phyloP scores from a whole-genome alignment of 2,329 filamentous ascomycete genomes.

The Blastomyces silverae region DNA sequence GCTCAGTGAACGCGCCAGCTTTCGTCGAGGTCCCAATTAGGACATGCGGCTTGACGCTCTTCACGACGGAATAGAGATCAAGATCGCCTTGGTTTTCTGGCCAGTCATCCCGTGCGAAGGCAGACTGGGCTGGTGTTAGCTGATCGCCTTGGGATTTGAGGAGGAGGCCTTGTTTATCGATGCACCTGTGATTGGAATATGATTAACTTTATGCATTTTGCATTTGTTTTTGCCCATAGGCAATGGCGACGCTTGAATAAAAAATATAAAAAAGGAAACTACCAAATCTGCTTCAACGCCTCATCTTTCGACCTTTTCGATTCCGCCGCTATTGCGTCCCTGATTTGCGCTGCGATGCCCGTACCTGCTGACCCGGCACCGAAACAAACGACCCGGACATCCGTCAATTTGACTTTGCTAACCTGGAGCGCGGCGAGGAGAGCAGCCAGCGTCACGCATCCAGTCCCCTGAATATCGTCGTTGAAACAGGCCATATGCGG shows the following conservation, averaged over 20 bases:
- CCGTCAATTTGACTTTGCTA: conserved; percentile 57
- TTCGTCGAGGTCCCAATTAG: conserved; percentile 78
- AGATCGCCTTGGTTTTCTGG: conserved; percentile 43
- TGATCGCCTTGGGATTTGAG: conserved; percentile 55
- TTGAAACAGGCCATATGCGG: conserved; percentile 77
- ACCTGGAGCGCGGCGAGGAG: conserved; percentile 71
- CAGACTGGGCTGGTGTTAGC: conserved; percentile 60
- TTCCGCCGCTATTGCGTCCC: conserved; percentile 68
- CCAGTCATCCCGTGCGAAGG: conserved; percentile 57
- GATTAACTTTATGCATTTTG: conserved; percentile 1
- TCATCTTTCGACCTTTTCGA: conserved; percentile 61
- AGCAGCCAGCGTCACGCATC: conserved; percentile 76
- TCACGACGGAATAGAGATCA: conserved; percentile 60
- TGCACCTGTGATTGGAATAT: conserved; percentile 49
- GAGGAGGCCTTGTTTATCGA: conserved; percentile 75
- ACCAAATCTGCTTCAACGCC: conserved; percentile 75
- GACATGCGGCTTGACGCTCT: conserved; percentile 67
- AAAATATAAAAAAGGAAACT: conserved; percentile 20
- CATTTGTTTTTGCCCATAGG: neutral
- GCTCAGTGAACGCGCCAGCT: conserved; percentile 67
- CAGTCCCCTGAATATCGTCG: conserved; percentile 84
- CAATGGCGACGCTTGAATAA: no score
- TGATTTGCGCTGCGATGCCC: conserved; percentile 78
- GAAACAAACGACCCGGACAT: conserved; percentile 67
- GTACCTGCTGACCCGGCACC: conserved; percentile 76